Evolutionary conservation across 257 asterid genomes (phyloP).

Genomic region (Solanum chmielewskii): DNA sequence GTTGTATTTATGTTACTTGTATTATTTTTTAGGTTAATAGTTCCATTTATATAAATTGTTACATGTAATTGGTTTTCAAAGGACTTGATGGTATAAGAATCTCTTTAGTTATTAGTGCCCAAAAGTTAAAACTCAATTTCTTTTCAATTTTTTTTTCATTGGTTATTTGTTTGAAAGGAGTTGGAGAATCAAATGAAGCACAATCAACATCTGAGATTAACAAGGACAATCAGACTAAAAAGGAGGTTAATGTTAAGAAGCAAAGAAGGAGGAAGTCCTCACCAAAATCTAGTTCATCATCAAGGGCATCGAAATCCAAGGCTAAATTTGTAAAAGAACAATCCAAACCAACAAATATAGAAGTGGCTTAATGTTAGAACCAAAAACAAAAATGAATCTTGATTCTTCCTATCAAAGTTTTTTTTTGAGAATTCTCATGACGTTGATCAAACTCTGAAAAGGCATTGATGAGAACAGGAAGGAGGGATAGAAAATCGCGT

Average conservation of each 20-base stretch:
- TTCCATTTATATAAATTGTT: not conserved
- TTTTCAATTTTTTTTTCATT: not conserved
- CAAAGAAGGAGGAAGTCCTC: slow-evolving; percentile 50
- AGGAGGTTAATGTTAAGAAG: slow-evolving; percentile 21
- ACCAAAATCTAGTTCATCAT: slow-evolving; percentile 30
- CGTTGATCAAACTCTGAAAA: not conserved
- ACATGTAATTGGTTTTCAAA: not conserved
- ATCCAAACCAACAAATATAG: slow-evolving; percentile 33
- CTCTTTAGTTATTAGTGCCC: not conserved
- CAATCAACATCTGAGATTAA: slow-evolving; percentile 28
- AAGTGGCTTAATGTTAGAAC: slow-evolving; percentile 39
- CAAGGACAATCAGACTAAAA: slow-evolving; percentile 18
- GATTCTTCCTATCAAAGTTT: not conserved
- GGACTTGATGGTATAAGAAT: not conserved
- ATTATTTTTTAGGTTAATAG: not conserved
- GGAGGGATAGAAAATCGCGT: not conserved
- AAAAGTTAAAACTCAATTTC: not conserved
- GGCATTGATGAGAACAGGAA: not conserved
- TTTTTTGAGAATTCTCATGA: not conserved
- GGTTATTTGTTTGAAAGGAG: slow-evolving; percentile 14
- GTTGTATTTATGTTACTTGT: not conserved
- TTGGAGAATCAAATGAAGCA: slow-evolving; percentile 25
- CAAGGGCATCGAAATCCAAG: slow-evolving; percentile 28
- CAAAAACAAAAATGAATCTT: not conserved
- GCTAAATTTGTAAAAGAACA: slow-evolving; percentile 42